Evolutionary conservation across 2,329 filamentous ascomycete genomes (phyloP).

Genomic region (Cryphonectria carpinicola): DNA sequence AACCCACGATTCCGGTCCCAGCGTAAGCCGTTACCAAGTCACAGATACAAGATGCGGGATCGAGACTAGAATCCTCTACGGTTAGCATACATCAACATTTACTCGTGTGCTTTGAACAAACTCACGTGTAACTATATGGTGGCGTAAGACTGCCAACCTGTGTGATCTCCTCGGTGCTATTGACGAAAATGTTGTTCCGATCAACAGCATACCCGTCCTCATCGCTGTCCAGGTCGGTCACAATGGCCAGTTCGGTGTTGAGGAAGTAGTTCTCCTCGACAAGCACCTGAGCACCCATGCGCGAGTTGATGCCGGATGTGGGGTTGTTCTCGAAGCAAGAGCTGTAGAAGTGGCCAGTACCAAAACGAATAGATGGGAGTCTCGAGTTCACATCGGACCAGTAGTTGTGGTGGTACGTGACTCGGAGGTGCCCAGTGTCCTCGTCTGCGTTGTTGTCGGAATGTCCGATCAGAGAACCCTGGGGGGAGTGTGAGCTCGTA

Average conservation of each 20-base stretch:
- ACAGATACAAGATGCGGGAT: conserved; percentile 22
- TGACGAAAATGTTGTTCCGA: conserved; percentile 49
- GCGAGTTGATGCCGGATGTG: conserved; percentile 56
- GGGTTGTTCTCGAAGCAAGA: conserved; percentile 49
- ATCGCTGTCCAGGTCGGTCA: conserved; percentile 49
- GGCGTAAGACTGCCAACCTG: conserved; percentile 39
- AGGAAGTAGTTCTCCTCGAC: conserved; percentile 55
- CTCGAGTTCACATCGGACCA: conserved; percentile 51
- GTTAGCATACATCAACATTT: neutral
- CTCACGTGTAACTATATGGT: conserved; percentile 44
- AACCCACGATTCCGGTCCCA: conserved; percentile 21
- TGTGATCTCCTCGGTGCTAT: conserved; percentile 40
- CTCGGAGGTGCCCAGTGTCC: conserved; percentile 48
- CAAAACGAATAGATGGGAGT: conserved; percentile 53
- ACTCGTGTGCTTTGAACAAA: neutral
- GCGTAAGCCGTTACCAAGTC: conserved; percentile 15
- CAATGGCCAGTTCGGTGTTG: conserved; percentile 46
- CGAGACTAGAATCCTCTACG: neutral
- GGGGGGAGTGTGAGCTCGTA: neutral
- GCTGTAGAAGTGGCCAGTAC: conserved; percentile 54
- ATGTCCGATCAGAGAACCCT: conserved; percentile 59
- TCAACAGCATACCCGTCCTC: conserved; percentile 49
- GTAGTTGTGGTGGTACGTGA: conserved; percentile 56
- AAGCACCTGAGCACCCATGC: conserved; percentile 55
- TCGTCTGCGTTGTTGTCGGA: conserved; percentile 55